Percentiles rank a stretch among this genome's conserved stretches.
phyloP scores from a whole-genome alignment of 1,284 basidiomycete genomes.

The Puccinia horiana region DNA sequence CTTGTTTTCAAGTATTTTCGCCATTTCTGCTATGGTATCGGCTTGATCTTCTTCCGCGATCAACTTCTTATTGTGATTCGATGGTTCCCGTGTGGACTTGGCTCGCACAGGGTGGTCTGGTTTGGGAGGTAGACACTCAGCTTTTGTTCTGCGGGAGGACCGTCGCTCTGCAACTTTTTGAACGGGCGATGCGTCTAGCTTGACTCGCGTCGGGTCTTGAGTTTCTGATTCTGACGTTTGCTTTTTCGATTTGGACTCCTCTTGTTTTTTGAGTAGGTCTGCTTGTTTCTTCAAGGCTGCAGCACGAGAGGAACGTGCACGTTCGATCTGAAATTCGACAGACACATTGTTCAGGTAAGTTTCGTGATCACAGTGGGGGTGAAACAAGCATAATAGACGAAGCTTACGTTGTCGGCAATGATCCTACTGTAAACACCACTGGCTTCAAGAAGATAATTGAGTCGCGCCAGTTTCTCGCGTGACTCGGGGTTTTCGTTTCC shows the following conservation, averaged over 20 bases:
- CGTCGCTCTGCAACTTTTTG: constrained; percentile 9
- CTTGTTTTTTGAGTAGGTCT: constrained; percentile 8
- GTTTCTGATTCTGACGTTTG: background rate
- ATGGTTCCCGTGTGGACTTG: background rate
- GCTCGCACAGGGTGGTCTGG: background rate
- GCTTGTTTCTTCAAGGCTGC: constrained; percentile 33
- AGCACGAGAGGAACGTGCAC: constrained; percentile 34
- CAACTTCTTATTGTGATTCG: constrained; percentile 6
- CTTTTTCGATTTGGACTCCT: constrained; percentile 6
- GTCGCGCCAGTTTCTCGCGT: constrained; percentile 32
- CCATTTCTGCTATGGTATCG: constrained; percentile 19
- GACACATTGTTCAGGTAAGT: background rate
- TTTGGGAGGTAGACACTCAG: constrained; percentile 4
- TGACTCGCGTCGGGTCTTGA: background rate
- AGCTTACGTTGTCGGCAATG: constrained; percentile 44
- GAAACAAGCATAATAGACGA: too few species aligned
- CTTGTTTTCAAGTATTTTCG: constrained; percentile 17
- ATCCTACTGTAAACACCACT: constrained; percentile 48
- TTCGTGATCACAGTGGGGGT: too few species aligned
- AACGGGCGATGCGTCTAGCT: background rate
- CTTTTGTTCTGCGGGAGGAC: constrained; percentile 19
- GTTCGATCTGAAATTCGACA: constrained; percentile 28
- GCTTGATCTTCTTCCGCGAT: background rate
- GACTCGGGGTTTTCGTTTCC: constrained; percentile 36
- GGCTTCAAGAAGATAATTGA: constrained; percentile 46